phyloP scores from a whole-genome alignment of 2,329 filamentous ascomycete species.

The Tolypocladium tundrense region DNA sequence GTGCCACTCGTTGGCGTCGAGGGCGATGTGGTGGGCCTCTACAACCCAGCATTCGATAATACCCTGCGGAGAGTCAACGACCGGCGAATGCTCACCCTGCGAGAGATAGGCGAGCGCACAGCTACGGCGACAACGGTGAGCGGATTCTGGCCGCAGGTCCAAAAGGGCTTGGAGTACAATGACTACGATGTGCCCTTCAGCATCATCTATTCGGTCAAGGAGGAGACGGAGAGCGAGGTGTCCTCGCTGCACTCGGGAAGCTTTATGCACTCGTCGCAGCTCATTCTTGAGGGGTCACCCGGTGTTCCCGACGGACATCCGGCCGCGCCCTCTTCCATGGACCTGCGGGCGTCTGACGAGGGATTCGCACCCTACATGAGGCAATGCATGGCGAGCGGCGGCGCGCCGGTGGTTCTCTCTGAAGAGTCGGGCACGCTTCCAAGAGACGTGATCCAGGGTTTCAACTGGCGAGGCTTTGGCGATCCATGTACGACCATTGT shows the following conservation, averaged over 20 bases:
- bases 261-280: conserved; percentile 48
- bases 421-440: conserved; percentile 59
- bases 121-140: conserved; percentile 62
- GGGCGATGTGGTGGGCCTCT: conserved; percentile 64
- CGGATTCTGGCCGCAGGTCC: conserved; percentile 63
- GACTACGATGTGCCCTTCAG: conserved; percentile 68
- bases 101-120: conserved; percentile 68
- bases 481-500: conserved; percentile 62
- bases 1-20: conserved; percentile 67
- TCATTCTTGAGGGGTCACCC: conserved; percentile 61
- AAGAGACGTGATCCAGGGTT: conserved; percentile 49
- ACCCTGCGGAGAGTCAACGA: conserved; percentile 70
- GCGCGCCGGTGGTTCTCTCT: conserved; percentile 57
- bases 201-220: conserved; percentile 64
- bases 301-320: conserved; percentile 57
- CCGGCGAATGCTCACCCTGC: conserved; percentile 66
- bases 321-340: conserved; percentile 50
- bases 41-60: conserved; percentile 75
- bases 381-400: conserved; percentile 57
- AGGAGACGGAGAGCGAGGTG: conserved; percentile 61
- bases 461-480: conserved; percentile 61
- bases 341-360: conserved; percentile 57
- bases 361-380: conserved; percentile 70
- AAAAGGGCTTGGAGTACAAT: conserved; percentile 61
- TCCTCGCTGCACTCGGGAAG: conserved; percentile 63